Conservation (phyloP, 352 stramenopile genomes). For the Thalassiosira delicatula region DNA sequence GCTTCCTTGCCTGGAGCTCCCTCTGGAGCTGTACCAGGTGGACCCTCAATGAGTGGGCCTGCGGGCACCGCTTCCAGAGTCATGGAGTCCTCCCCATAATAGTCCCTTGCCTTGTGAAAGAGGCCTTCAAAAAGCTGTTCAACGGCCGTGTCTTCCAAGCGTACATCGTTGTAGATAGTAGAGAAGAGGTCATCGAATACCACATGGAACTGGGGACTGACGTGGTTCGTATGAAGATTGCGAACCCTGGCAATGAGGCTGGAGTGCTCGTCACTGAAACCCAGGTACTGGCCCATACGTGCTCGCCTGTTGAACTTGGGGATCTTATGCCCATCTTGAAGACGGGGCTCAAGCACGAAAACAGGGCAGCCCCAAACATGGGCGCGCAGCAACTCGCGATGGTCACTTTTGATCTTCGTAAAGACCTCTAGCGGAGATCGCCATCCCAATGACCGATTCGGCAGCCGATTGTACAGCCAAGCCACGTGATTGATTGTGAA, state of each 20-base stretch:
- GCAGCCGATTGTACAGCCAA: conserved; percentile 51
- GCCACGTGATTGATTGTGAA: conserved; percentile 56
- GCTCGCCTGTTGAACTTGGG: conserved; percentile 43
- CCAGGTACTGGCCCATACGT: conserved; percentile 22
- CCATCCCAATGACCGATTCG: neutral
- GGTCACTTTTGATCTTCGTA: neutral
- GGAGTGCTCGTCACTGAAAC: conserved; percentile 17
- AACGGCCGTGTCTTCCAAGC: too few relatives aligned
- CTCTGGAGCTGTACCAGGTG: too few relatives aligned
- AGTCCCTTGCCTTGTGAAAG: too few relatives aligned
- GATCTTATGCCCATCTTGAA: conserved; percentile 57
- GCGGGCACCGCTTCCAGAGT: too few relatives aligned
- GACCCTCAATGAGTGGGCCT: too few relatives aligned
- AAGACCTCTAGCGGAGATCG: neutral
- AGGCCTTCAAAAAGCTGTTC: too few relatives aligned
- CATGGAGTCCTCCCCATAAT: too few relatives aligned
- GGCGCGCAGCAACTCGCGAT: neutral
- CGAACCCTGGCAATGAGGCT: conserved; percentile 20
- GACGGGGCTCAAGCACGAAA: conserved; percentile 58
- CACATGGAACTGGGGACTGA: conserved; percentile 58
- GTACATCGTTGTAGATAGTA: too few relatives aligned
- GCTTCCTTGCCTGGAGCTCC: too few relatives aligned
- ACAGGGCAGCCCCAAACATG: conserved; percentile 53
- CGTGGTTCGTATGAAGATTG: conserved; percentile 32
- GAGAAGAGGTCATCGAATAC: conserved; percentile 54